Conservation (phyloP, 805 yeast genomes). For the Yarrowia sp. region DNA sequence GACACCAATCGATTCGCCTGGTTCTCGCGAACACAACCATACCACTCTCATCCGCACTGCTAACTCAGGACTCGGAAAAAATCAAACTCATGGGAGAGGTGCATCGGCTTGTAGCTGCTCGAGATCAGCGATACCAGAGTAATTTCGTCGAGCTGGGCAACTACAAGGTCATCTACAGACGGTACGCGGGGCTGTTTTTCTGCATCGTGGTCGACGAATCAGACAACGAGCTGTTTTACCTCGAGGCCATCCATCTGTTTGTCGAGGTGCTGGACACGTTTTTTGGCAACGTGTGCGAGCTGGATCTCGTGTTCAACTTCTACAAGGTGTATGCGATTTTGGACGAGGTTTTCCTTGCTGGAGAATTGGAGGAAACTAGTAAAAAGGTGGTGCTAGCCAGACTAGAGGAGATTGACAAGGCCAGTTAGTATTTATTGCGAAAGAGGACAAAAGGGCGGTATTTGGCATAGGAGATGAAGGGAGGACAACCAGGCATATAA, state of each 20-base stretch:
- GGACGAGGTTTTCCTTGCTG: conserved; percentile 88
- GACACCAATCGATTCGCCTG: conserved; percentile 41
- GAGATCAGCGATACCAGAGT: conserved; percentile 84
- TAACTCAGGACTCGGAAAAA: conserved; percentile 55
- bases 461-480: too few relatives aligned
- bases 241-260: conserved; percentile 84
- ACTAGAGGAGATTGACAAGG: conserved; percentile 60
- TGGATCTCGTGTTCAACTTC: conserved; percentile 91
- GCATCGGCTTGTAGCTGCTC: conserved; percentile 77
- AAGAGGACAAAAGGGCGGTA: too few relatives aligned
- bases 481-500: too few relatives aligned
- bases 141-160: conserved; percentile 78
- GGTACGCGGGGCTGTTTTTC: conserved; percentile 92
- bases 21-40: conserved; percentile 42
- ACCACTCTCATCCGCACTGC: conserved; percentile 44
- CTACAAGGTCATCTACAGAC: conserved; percentile 75
- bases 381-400: conserved; percentile 70
- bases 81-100: conserved; percentile 63
- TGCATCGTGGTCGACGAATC: conserved; percentile 78
- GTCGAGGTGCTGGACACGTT: conserved; percentile 87
- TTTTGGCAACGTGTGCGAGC: conserved; percentile 90
- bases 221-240: conserved; percentile 82
- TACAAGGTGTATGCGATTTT: conserved; percentile 80
- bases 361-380: conserved; percentile 88
- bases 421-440: conserved; percentile 1